Base-by-base conservation (phyloP, 257 asterid species). In the Phtheirospermum japonicum region DNA sequence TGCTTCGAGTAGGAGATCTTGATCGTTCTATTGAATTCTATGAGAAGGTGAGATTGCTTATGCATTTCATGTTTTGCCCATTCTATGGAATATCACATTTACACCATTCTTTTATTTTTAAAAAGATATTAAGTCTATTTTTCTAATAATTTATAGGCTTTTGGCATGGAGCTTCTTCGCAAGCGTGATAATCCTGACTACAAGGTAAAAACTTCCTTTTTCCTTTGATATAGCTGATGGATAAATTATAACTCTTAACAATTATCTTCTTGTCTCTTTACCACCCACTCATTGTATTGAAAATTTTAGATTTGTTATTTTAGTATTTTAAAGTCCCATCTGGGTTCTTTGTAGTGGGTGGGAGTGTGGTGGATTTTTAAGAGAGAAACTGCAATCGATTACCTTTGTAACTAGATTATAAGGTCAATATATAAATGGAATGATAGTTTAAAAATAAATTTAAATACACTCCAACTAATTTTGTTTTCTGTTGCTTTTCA, bases 1-100 rank as follows among this genome's bases (percentile, higher is more conserved):
- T 93, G 99, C 97, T 93, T 76, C 84, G 99, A 73, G 99, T 93
- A 11, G 99, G 99, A 71, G 92, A 93, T 79, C 90, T 93, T 63
- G 92, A 93, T 56, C 96, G 95, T 9, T 67, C 99, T 59, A 85
- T 93, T 66, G 82, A 78, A 49, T 93, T 93, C 76, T 87, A 93
- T 63, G 93, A 89, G 84, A 85, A 92, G 84, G 99, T 89, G 66
- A 23, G 72, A 9, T 56, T 72, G 53, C 60, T 11, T 52, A 9
- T 52, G 17, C 34, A 32, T 36, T 49, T 43, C 65, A 34, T 48
- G 18, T 65, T 30, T 36, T 45, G 18, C 64, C 6, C 53, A 71
- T 60, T 59, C 30, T 17, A 32, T 52, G 48, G 30, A 50, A 14
- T n/a, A 11, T 39, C 17, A 18, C 61, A 7, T 6, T n/a, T n/a